Base-by-base conservation (phyloP, 192 early-diverging fungal species). In the Thoreauomyces humboldtii region DNA sequence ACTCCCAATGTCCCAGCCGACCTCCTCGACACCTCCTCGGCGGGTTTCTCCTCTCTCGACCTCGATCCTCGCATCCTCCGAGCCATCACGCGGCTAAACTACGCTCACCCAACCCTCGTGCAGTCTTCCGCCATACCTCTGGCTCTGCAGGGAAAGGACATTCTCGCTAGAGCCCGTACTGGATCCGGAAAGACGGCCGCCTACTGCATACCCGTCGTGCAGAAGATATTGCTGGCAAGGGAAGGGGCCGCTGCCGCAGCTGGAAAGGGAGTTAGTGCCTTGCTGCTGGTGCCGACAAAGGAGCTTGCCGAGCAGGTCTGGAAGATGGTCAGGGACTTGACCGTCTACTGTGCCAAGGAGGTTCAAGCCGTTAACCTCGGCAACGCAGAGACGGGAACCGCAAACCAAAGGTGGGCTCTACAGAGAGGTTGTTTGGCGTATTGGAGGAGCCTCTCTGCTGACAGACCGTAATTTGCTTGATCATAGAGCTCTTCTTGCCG, bases 161-260 rank as follows among this genome's bases (percentile, higher is more conserved):
- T 99, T 50, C 77, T 97, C 42, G 96, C 93, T 11, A 78, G 88
- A 41, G 95, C 96, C 22, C 82, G 91, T 45, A 99, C 95, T 0
- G 96, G 96, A 28, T 92, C 89, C 25, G 96, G 96, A 63, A 99
- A 99, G 76, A 98, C 96, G 5, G 91, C 93, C 17, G 96, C 96
- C 2, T 99, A 95, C 75, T 86, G 88, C 51, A 69, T 97, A 24
- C 95, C 96, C 0, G 74, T 97, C 17, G 71, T 97, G 25, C 93
- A 97, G 79, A 93, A 93, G 72, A 92, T 98, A 21, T 75, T 98
- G 34, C 54, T 73, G 6, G 67, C 73, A 32, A 94, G 94, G 85
- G 76, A 65, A 37, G 56, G 67, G 17, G 0, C 28, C 17, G 12
- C 25, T 38, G 21, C 24, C 15, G 37, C 4, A 6, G 47, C 12